Conservation (phyloP, 345 rosid species). For the Populus pruinosa region DNA sequence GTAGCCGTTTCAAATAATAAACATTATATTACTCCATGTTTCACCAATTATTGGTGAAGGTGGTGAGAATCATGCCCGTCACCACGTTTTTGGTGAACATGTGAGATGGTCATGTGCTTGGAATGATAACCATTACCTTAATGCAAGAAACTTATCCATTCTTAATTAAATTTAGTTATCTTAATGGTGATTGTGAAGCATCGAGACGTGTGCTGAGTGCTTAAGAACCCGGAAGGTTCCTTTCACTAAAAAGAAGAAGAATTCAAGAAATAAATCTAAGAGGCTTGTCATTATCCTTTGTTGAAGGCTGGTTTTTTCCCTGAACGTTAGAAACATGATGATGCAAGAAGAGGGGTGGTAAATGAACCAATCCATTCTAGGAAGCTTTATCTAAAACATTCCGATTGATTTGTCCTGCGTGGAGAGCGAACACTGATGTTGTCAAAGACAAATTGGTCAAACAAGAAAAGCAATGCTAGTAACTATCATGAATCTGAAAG, state of each 20-base stretch:
- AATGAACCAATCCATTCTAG: background rate
- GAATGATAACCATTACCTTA: conserved; percentile 2
- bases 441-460: conserved; percentile 1
- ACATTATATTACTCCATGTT: background rate
- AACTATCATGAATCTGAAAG: conserved; percentile 1
- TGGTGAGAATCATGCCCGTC: conserved; percentile 13
- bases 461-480: background rate
- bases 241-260: no score
- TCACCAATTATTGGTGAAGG: conserved; percentile 33
- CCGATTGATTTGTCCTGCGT: background rate
- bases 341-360: background rate
- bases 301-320: conserved; percentile 3
- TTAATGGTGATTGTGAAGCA: background rate
- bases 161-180: background rate
- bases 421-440: background rate
- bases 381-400: background rate
- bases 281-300: conserved; percentile 6
- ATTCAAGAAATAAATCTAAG: background rate
- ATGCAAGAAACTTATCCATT: background rate
- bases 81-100: conserved; percentile 14
- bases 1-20: background rate
- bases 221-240: conserved; percentile 10
- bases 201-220: background rate
- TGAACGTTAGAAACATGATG: background rate
- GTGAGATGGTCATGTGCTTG: conserved; percentile 7